Base-by-base conservation (phyloP, 495 filamentous ascomycete genomes). In the Annulohypoxylon moriforme region DNA sequence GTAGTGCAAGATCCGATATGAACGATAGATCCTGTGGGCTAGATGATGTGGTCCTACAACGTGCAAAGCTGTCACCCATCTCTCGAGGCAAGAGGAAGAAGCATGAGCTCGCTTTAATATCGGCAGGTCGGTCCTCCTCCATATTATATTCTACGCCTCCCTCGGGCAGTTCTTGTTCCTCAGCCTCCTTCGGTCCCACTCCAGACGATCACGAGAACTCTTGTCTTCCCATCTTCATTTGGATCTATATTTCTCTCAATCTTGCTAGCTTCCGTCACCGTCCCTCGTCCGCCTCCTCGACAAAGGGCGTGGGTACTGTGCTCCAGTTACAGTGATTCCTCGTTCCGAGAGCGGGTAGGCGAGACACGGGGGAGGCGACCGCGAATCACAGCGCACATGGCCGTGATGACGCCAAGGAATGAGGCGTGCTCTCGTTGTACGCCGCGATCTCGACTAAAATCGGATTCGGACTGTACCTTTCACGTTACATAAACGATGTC, bases 401-500 rank as follows among this genome's bases (percentile, higher is more conserved):
- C 13, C 40, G 16, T 34, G 29, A 42, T 67, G 22, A 34, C 18
- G 71, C 71, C 66, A 67, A 73, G 66, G 10, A 68, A 50, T 59
- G 66, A 66, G 66, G 71, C 70, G 70, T 34, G 36, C 40, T 52
- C 56, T 52, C 55, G 49, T 42, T 52, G 56, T 66, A 52, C 66
- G 49, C 57, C 31, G 36, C 11, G 60, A 69, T 69, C 61, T 68
- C 55, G 44, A 49, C 33, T 47, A 16, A 24, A 60, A 38, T 69
- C 56, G 47, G 42, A 40, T 58, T 65, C 66, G 50, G 25, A 27
- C 57, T 61, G 40, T 46, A 67, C 40, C 14, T 60, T 29, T 61
- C 42, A 42, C 50, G 61, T 65, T 69, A 60, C 65, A 69, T 47
- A n/a, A 53, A 53, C 40, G 55, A 60, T 73, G 70, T 73, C 70